Conservation (phyloP, 805 yeast species). For the Ogataea methanolica region DNA sequence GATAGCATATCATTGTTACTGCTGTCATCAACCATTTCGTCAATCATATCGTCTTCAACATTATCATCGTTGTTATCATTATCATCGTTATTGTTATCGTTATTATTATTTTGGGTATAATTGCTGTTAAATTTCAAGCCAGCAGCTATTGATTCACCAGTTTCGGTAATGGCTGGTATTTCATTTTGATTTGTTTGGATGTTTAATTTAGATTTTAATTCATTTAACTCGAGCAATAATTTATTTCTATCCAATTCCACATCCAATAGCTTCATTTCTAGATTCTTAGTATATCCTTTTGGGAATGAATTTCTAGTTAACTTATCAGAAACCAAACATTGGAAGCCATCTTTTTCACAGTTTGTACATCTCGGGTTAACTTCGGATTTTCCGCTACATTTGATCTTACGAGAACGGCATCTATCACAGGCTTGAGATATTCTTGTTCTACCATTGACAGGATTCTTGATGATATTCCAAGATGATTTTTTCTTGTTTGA, state of each 20-base stretch:
- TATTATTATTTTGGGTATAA: neutral
- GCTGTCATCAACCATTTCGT: neutral
- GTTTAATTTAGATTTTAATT: slow-evolving; percentile 16
- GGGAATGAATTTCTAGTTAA: slow-evolving; percentile 75
- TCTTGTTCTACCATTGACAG: slow-evolving; percentile 37
- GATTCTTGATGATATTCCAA: slow-evolving; percentile 33
- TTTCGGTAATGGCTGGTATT: neutral
- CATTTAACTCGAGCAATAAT: slow-evolving; percentile 32
- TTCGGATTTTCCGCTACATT: slow-evolving; percentile 62
- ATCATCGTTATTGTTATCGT: slow-evolving; percentile 5
- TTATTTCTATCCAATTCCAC: slow-evolving; percentile 52
- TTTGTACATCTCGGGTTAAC: slow-evolving; percentile 55
- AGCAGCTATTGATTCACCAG: slow-evolving; percentile 7
- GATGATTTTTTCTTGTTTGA: slow-evolving; percentile 7
- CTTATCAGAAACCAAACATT: slow-evolving; percentile 69
- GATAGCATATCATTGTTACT: neutral
- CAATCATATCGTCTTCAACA: neutral
- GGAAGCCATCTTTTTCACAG: slow-evolving; percentile 60
- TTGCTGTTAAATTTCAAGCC: neutral
- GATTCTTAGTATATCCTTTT: slow-evolving; percentile 72
- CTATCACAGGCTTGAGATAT: slow-evolving; percentile 81
- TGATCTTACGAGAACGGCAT: slow-evolving; percentile 70
- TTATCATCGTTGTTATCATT: slow-evolving; percentile 6
- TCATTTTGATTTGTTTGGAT: neutral
- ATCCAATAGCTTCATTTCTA: slow-evolving; percentile 57